A percentile compares a stretch with the other conserved stretches of the same genome.
Evolutionary conservation across 306 rosid genomes (phyloP).

Genomic region (Ceratonia siliqua): DNA sequence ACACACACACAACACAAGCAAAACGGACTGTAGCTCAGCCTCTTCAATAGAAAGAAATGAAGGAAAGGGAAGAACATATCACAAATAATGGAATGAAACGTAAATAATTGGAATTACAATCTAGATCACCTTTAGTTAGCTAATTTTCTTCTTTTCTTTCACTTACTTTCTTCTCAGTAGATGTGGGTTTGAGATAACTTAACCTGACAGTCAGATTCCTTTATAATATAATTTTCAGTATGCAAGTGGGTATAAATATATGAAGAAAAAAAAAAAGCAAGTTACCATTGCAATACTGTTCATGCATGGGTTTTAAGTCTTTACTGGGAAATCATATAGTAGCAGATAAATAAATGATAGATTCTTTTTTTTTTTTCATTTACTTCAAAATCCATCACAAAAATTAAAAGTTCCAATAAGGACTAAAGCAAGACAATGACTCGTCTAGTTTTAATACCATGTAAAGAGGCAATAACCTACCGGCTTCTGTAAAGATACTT

Average conservation of each 20-base stretch:
- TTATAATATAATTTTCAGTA: neutral
- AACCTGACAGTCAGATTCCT: neutral
- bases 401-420: neutral
- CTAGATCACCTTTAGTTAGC: constrained; percentile 8
- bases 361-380: constrained; percentile 1
- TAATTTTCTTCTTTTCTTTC: neutral
- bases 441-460: constrained; percentile 1
- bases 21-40: neutral
- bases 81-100: neutral
- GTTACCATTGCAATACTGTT: neutral
- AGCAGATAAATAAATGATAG: neutral
- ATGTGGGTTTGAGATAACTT: neutral
- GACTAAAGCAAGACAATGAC: constrained; percentile 3
- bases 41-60: constrained; percentile 20
- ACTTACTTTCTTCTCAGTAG: neutral
- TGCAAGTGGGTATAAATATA: neutral
- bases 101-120: neutral
- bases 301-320: neutral
- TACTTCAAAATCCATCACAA: neutral
- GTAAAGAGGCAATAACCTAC: constrained; percentile 42
- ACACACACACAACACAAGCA: neutral
- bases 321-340: neutral
- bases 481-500: constrained; percentile 80
- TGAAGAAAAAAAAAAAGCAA: neutral
- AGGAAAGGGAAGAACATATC: constrained; percentile 1